Percentiles rank a stretch among this genome's conserved stretches.
Conservation (phyloP, 116 monocot genomes). For the Thalassia testudinum region DNA sequence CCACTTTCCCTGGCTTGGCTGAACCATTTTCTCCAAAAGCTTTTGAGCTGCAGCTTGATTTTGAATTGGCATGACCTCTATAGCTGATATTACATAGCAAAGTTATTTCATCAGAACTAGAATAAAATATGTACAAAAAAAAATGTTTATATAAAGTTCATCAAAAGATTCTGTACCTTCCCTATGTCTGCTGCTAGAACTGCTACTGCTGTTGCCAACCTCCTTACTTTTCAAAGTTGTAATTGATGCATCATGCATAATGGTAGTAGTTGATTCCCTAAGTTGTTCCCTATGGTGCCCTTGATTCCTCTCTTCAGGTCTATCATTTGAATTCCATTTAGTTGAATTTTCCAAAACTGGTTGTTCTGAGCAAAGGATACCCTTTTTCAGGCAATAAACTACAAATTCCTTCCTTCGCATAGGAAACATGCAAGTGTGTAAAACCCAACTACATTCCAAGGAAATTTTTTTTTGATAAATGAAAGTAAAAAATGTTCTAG, state of each 20-base stretch:
- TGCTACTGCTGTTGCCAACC: constrained; percentile 22
- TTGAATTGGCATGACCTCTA: constrained; percentile 79
- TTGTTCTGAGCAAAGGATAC: no score
- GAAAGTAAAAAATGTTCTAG: no score
- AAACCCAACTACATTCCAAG: no score
- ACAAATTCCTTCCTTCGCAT: no score
- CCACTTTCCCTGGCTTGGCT: constrained; percentile 24
- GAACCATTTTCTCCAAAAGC: constrained; percentile 76
- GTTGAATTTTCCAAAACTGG: no score
- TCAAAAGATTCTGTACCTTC: constrained; percentile 66
- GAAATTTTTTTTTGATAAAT: no score
- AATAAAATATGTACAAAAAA: not conserved
- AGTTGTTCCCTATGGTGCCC: no score
- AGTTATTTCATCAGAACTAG: not conserved
- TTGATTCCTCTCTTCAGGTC: no score
- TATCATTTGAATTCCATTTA: no score
- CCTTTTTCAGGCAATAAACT: no score
- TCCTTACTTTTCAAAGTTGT: constrained; percentile 2
- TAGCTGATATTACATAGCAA: constrained; percentile 20
- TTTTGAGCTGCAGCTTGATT: constrained; percentile 97
- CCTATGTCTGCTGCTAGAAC: constrained; percentile 50
- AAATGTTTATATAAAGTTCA: not conserved
- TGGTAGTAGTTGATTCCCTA: no score
- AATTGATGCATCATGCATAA: not conserved
- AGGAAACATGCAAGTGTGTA: no score